Evolutionary conservation across 192 early-diverging fungal genomes (phyloP).

Genomic region (Obelidium mucronatum): DNA sequence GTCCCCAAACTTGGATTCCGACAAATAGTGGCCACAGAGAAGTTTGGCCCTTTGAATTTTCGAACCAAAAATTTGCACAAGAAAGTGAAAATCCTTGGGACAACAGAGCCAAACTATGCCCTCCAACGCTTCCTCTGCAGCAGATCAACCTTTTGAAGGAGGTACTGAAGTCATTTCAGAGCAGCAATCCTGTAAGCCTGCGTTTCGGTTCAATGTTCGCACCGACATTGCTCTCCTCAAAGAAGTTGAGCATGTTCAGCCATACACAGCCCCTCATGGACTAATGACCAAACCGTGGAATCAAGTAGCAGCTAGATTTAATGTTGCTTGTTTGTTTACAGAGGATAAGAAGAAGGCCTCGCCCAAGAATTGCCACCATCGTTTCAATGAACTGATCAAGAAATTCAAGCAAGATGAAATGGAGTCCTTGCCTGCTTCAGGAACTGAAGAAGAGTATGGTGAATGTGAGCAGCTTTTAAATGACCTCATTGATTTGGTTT

Average conservation of each 20-base stretch:
- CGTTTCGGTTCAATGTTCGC: background rate
- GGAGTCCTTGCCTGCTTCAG: background rate
- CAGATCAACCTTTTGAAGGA: too few species aligned
- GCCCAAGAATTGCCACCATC: background rate
- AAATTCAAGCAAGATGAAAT: background rate
- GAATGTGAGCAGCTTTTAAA: background rate
- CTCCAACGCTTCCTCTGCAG: too few species aligned
- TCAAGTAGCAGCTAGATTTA: background rate
- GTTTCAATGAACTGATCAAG: background rate
- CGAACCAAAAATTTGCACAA: too few species aligned
- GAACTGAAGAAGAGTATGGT: too few species aligned
- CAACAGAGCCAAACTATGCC: too few species aligned
- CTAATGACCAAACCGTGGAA: background rate
- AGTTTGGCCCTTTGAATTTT: too few species aligned
- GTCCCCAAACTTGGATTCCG: too few species aligned
- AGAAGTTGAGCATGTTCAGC: background rate
- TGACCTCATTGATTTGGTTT: background rate
- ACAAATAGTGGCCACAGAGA: too few species aligned
- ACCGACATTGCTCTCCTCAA: background rate
- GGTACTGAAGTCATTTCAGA: too few species aligned
- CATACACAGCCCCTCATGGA: background rate
- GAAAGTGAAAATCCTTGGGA: too few species aligned
- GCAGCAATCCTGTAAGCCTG: too few species aligned
- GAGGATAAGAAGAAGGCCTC: background rate
- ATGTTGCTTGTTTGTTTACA: background rate